phyloP scores from a whole-genome alignment of 169 alveolate genomes.

The Cryptosporidium canis region DNA sequence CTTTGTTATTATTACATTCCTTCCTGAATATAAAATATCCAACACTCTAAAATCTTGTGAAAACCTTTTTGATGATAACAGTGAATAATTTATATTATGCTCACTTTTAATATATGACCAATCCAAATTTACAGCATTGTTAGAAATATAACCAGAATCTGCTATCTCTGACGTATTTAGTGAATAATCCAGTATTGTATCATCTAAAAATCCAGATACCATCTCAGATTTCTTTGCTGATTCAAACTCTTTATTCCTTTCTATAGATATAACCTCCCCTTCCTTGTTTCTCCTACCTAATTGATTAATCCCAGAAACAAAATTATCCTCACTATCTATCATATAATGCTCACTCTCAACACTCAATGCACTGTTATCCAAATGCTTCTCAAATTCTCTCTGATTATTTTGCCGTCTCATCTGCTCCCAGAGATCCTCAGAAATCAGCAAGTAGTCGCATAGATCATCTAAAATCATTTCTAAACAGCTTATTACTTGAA shows the following conservation, averaged over 20 bases:
- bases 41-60: slow-evolving; percentile 39
- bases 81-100: background rate
- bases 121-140: background rate
- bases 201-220: slow-evolving; percentile 62
- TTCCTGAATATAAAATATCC: slow-evolving; percentile 14
- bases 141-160: background rate
- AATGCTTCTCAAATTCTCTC: slow-evolving; percentile 52
- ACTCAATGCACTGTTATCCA: background rate
- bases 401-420: slow-evolving; percentile 67
- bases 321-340: background rate
- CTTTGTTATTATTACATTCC: slow-evolving; percentile 15
- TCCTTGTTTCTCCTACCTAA: background rate
- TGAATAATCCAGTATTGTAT: slow-evolving; percentile 44
- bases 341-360: background rate
- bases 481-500: slow-evolving; percentile 32
- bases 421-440: slow-evolving; percentile 69
- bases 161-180: background rate
- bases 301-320: background rate
- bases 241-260: background rate
- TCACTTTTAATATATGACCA: background rate
- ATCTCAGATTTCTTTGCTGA: slow-evolving; percentile 2
- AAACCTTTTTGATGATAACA: slow-evolving; percentile 50
- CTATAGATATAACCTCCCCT: too few species aligned
- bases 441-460: slow-evolving; percentile 33
- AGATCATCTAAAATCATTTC: slow-evolving; percentile 24